phyloP scores from a whole-genome alignment of 805 yeast genomes.

The Pichia kluyveri region DNA sequence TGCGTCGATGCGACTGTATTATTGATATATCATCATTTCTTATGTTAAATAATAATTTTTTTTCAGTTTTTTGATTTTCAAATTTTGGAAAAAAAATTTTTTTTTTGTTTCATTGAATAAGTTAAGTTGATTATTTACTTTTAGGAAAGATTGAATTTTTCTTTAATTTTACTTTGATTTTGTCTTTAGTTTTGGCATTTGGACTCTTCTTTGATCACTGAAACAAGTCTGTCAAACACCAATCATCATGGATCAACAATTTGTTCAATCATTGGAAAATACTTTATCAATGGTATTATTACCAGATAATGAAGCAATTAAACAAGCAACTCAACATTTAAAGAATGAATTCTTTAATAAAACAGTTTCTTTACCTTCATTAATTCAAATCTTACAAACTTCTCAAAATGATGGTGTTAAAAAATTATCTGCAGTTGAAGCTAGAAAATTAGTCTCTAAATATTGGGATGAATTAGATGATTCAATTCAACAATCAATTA shows the following conservation, averaged over 20 bases:
- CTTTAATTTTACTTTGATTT: too few species aligned
- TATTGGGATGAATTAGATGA: constrained; percentile 58
- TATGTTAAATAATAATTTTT: too few species aligned
- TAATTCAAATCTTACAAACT: constrained; percentile 71
- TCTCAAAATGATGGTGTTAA: constrained; percentile 63
- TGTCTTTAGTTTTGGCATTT: too few species aligned
- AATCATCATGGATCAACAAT: constrained; percentile 58
- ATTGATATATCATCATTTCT: too few species aligned
- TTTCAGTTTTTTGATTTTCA: too few species aligned
- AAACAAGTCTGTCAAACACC: neutral
- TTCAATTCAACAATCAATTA: constrained; percentile 48
- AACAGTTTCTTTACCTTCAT: constrained; percentile 67
- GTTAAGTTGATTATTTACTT: too few species aligned
- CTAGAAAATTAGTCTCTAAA: constrained; percentile 67
- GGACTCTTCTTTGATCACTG: neutral
- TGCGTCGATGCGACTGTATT: too few species aligned
- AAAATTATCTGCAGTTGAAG: constrained; percentile 95
- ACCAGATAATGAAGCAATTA: constrained; percentile 76
- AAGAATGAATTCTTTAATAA: constrained; percentile 66
- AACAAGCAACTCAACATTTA: constrained; percentile 70
- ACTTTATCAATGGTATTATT: constrained; percentile 70
- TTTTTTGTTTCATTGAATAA: too few species aligned
- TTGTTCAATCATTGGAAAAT: constrained; percentile 61
- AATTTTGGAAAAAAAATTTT: too few species aligned
- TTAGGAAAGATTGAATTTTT: too few species aligned